Evolutionary conservation across 164 flowering plant species (phyloP).

Genomic region (Piper longum): DNA sequence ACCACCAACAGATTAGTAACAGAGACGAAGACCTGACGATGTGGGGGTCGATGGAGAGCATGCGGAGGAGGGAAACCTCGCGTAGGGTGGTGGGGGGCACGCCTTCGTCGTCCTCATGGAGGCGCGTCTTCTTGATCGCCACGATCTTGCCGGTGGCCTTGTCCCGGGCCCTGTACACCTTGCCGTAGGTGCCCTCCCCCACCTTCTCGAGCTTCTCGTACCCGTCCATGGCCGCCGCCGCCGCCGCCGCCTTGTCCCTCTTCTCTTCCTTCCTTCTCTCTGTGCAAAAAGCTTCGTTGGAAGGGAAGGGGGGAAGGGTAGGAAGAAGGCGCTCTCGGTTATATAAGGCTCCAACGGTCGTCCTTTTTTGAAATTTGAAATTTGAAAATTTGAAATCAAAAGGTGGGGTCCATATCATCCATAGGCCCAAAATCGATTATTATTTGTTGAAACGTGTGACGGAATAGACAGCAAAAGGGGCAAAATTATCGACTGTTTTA

Average conservation of each 20-base stretch:
- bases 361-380: conserved; percentile 4
- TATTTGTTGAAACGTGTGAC: too few relatives aligned
- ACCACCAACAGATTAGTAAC: not conserved
- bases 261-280: not conserved
- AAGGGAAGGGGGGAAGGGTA: too few relatives aligned
- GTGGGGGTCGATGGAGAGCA: conserved; percentile 85
- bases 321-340: not conserved
- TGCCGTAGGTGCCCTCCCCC: conserved; percentile 96
- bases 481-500: too few relatives aligned
- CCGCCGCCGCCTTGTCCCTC: not conserved
- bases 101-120: conserved; percentile 87
- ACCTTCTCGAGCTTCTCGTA: conserved; percentile 96
- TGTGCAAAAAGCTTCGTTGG: not conserved
- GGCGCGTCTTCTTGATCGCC: conserved; percentile 88
- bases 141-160: conserved; percentile 78
- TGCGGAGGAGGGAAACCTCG: conserved; percentile 73
- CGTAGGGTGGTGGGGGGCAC: conserved; percentile 94
- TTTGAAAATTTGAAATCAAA: not conserved
- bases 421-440: too few relatives aligned
- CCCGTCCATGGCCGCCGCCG: conserved; percentile 37
- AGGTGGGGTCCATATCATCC: too few relatives aligned
- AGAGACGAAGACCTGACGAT: conserved; percentile 43
- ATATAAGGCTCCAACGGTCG: not conserved
- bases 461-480: too few relatives aligned
- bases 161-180: conserved; percentile 84